Percentiles rank a stretch among this genome's conserved stretches.
phyloP scores from a whole-genome alignment of 139 green algal genomes.

The Chlamydomonas urium region DNA sequence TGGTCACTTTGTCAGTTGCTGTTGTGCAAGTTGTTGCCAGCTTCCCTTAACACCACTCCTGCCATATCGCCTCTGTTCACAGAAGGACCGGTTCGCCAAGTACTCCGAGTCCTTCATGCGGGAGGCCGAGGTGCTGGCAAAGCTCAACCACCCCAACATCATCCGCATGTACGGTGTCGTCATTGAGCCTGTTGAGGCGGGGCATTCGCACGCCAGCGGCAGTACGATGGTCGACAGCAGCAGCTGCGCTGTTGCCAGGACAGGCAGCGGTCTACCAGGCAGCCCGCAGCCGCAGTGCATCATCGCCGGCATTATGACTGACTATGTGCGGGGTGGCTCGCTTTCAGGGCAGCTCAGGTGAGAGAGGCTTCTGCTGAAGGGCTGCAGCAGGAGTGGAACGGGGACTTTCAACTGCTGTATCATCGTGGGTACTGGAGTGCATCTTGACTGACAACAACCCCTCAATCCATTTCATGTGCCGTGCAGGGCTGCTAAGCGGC shows the following conservation, averaged over 20 bases:
- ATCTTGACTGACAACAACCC: neutral
- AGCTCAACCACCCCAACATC: conserved; percentile 90
- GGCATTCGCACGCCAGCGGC: neutral
- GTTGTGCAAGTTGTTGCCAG: too few relatives aligned
- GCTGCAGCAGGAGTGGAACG: too few relatives aligned
- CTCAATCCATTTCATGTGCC: neutral
- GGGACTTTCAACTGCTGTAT: too few relatives aligned
- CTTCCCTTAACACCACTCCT: too few relatives aligned
- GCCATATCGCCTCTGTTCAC: conserved; percentile 7
- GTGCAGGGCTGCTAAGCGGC: conserved; percentile 4
- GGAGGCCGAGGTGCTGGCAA: conserved; percentile 72
- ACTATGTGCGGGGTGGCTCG: conserved; percentile 74
- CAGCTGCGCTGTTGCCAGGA: neutral
- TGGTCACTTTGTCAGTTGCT: too few relatives aligned
- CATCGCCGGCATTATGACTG: conserved; percentile 79
- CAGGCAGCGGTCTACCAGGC: neutral
- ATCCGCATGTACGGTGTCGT: conserved; percentile 90
- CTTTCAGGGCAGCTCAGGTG: conserved; percentile 55
- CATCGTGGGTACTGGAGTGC: too few relatives aligned
- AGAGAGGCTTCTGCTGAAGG: neutral
- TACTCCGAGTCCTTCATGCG: conserved; percentile 75
- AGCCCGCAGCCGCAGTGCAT: conserved; percentile 14
- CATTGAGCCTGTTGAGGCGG: conserved; percentile 28
- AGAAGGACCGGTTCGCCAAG: conserved; percentile 55
- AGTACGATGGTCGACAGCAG: neutral